phyloP scores from a whole-genome alignment of 225 moss, liverwort and hornwort species.

The Marchantia polymorpha region DNA sequence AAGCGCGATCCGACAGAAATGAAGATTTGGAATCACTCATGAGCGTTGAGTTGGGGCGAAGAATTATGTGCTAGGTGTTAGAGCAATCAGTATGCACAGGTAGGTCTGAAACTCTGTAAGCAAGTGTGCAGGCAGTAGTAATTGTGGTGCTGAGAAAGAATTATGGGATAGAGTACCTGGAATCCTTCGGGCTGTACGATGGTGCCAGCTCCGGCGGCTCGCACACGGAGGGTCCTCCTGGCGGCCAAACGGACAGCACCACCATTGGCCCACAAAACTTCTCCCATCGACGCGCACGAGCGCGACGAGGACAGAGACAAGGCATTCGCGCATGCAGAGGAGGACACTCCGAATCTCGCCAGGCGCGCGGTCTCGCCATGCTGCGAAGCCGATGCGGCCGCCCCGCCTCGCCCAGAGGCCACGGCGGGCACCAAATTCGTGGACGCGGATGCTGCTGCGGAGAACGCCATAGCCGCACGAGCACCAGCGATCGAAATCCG shows the following conservation, averaged over 20 bases:
- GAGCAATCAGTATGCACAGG: background rate
- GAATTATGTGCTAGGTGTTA: background rate
- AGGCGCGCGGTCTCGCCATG: background rate
- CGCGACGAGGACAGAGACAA: constrained; percentile 8
- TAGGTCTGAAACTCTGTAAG: background rate
- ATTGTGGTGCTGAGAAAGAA: background rate
- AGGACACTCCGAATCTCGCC: background rate
- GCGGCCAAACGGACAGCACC: background rate
- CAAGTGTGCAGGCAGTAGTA: background rate
- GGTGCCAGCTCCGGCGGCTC: constrained; percentile 21
- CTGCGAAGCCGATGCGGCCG: background rate
- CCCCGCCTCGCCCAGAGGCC: background rate
- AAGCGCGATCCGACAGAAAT: too few relatives aligned
- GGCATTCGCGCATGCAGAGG: constrained; percentile 2
- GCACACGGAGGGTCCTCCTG: background rate
- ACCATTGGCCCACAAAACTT: background rate
- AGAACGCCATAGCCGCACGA: constrained; percentile 17
- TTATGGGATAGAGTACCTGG: constrained; percentile 18
- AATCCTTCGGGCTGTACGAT: constrained; percentile 29
- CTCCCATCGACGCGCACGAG: constrained; percentile 1
- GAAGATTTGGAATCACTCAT: too few relatives aligned
- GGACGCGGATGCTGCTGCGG: constrained; percentile 8
- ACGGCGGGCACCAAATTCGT: background rate
- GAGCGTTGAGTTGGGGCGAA: too few relatives aligned
- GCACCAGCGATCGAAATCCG: background rate